These are phyloP conservation scores for Cotoneaster glaucophyllus DNA, from an alignment of 306 rosid species.

Conservation along the genomic window DNA sequence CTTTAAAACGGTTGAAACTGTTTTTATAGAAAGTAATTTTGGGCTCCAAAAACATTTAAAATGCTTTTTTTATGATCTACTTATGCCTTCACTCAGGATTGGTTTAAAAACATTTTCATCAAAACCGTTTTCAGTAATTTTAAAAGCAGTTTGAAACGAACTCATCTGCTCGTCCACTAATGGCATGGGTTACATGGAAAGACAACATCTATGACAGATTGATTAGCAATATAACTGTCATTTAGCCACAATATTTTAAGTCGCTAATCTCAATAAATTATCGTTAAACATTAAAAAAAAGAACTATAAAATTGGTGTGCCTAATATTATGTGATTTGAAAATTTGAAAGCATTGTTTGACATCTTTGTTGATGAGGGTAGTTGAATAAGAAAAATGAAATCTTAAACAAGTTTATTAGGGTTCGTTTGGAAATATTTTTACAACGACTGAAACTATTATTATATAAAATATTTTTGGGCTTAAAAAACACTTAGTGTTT, in stretches of 20 bases:
- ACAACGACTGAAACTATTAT: fast-evolving
- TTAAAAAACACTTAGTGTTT: too few relatives aligned
- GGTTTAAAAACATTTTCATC: too few relatives aligned
- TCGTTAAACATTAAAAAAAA: neutral
- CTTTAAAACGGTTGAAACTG: too few relatives aligned
- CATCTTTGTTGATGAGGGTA: constrained; percentile 3
- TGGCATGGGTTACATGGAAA: neutral
- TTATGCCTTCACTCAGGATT: too few relatives aligned
- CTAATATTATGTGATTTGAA: neutral
- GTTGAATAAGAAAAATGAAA: neutral
- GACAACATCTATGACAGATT: neutral
- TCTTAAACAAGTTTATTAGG: neutral
- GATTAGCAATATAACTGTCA: neutral
- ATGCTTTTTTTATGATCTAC: too few relatives aligned
- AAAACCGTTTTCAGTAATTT: too few relatives aligned
- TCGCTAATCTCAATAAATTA: neutral
- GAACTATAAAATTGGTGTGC: neutral
- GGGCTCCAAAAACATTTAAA: too few relatives aligned
- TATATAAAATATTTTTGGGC: too few relatives aligned
- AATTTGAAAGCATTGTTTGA: constrained; percentile 9
- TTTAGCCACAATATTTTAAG: constrained; percentile 6
- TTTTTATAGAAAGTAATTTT: too few relatives aligned
- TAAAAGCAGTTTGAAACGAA: too few relatives aligned
- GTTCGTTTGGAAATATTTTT: too few relatives aligned
- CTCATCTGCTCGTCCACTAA: neutral